Evolutionary conservation across 805 yeast genomes (phyloP).

Genomic region (Candida wancherniae): DNA sequence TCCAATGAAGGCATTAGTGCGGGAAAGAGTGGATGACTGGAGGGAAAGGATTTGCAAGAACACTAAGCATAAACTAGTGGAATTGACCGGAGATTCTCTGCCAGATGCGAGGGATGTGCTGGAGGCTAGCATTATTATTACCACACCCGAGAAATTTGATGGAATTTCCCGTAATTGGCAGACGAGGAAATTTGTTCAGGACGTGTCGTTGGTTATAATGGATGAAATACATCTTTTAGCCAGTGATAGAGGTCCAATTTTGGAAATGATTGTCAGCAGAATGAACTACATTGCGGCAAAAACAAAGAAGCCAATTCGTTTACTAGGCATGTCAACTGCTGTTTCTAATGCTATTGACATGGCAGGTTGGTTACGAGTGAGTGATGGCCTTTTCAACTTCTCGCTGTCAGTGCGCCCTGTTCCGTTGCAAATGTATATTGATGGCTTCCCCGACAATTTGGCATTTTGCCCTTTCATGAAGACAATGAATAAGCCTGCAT

Average conservation of each 20-base stretch:
- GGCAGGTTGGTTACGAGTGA: slow-evolving; percentile 80
- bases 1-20: slow-evolving; percentile 82
- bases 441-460: slow-evolving; percentile 77
- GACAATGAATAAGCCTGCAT: slow-evolving; percentile 86
- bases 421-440: slow-evolving; percentile 81
- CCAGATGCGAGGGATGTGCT: slow-evolving; percentile 66
- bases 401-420: slow-evolving; percentile 82
- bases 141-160: slow-evolving; percentile 84
- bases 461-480: slow-evolving; percentile 84
- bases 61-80: slow-evolving; percentile 55
- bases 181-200: slow-evolving; percentile 68
- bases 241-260: slow-evolving; percentile 80
- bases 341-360: slow-evolving; percentile 81
- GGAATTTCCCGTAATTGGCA: slow-evolving; percentile 88
- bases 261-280: slow-evolving; percentile 86
- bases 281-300: slow-evolving; percentile 66
- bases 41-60: slow-evolving; percentile 44
- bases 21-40: slow-evolving; percentile 86
- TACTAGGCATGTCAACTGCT: slow-evolving; percentile 79
- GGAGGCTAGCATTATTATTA: slow-evolving; percentile 69
- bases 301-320: slow-evolving; percentile 56
- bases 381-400: slow-evolving; percentile 71
- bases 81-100: slow-evolving; percentile 76
- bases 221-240: slow-evolving; percentile 83
- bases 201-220: slow-evolving; percentile 73